Evolutionary conservation across 2,329 filamentous ascomycete genomes (phyloP).

Genomic region (Truncatella angustata): DNA sequence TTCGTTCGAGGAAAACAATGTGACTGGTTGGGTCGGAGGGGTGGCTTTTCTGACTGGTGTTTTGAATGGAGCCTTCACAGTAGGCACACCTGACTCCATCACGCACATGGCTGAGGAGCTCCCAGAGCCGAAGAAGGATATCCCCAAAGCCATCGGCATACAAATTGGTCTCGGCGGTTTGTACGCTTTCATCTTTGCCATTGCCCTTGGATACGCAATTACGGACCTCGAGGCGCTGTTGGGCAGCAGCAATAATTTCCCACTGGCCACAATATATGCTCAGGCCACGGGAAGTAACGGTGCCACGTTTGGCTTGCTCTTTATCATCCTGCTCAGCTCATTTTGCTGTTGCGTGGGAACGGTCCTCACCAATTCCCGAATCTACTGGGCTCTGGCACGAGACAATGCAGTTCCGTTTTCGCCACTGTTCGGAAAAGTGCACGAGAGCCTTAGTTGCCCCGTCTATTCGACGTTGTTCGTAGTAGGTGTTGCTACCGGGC

Average conservation of each 20-base stretch:
- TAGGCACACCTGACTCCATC: conserved; percentile 64
- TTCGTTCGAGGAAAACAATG: conserved; percentile 43
- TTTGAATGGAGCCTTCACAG: conserved; percentile 65
- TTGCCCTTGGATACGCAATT: conserved; percentile 52
- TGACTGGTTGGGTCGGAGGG: conserved; percentile 53
- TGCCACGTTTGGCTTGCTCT: conserved; percentile 55
- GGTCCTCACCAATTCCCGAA: conserved; percentile 43
- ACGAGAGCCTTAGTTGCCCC: conserved; percentile 54
- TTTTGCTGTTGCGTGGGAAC: conserved; percentile 49
- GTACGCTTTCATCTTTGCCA: conserved; percentile 50
- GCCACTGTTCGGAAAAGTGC: conserved; percentile 49
- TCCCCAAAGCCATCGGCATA: conserved; percentile 50
- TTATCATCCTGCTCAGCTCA: conserved; percentile 53
- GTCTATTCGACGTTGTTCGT: conserved; percentile 58
- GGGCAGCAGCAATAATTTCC: conserved; percentile 50
- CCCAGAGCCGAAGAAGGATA: conserved; percentile 42
- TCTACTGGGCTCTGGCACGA: conserved; percentile 54
- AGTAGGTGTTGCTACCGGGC: conserved; percentile 45
- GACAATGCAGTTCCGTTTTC: conserved; percentile 61
- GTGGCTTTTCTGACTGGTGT: conserved; percentile 66
- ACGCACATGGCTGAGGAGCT: conserved; percentile 63
- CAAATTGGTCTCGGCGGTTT: conserved; percentile 44
- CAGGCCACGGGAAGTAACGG: conserved; percentile 50
- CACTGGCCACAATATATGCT: conserved; percentile 62
- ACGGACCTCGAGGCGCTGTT: conserved; percentile 54